Base-by-base conservation (phyloP, 495 filamentous ascomycete species). In the Talaromyces wortmannii region DNA sequence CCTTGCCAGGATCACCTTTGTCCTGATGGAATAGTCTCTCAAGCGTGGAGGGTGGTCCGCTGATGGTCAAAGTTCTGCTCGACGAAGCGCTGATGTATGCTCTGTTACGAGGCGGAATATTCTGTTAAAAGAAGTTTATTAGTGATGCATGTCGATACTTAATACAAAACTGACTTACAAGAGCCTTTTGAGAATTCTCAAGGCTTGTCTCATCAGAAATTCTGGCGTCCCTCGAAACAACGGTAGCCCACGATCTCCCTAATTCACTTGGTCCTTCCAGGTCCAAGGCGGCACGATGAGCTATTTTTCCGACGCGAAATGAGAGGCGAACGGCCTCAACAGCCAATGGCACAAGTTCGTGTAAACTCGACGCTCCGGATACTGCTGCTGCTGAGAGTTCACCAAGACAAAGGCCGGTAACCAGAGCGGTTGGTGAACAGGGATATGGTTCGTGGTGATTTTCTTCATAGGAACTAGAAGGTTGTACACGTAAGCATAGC, bases 11-110 rank as follows among this genome's bases (percentile, higher is more conserved):
- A 7, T 63, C 50, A 10, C 68, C 57, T 0, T 68, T 66, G 1
- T 48, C 18, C 6, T 11, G 30, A 6, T 53, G 57, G 46, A 72
- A 63, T 10, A 67, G 40, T 7, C n/a, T 52, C 50, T 66, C 64
- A 4, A 77, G 49, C 32, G 68, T 57, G 0, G 65, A 61, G 5
- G 75, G 73, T n/a, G 75, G 73, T 0, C 72, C 73, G 48, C 67
- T 72, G 33, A 76, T 55, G 4, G 64, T 75, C n/a, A 71, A 61
- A 45, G 62, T 61, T 49, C 31, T 49, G 30, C 17, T 18, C 6
- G 30, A 49, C 18, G 18, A 49, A n/a, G 47, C 47, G n/a, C 17
- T 49, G 23, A 13, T 23, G 31, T 49, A 49, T 29, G 47, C 17
- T n/a, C 30, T 49, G 7, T 23, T 49, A 18, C 47, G 47, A 13